Conservation (phyloP, 306 rosid species). For the Mimosa bimucronata region DNA sequence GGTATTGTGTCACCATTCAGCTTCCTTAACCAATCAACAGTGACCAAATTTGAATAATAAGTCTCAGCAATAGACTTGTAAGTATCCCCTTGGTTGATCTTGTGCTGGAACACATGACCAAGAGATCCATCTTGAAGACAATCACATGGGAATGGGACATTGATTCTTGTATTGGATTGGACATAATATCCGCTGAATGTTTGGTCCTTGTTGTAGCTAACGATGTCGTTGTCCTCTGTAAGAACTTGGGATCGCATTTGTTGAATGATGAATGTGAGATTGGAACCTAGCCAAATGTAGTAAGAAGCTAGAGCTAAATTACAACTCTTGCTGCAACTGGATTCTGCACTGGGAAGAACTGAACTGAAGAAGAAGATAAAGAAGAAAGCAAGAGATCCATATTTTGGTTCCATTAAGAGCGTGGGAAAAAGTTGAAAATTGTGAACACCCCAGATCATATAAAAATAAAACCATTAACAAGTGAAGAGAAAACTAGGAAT, state of each 20-base stretch:
- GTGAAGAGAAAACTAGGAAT: background rate
- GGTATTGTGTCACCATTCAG: background rate
- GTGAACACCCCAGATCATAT: background rate
- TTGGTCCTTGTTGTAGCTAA: background rate
- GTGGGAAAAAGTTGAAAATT: background rate
- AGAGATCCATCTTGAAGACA: background rate
- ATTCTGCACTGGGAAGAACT: background rate
- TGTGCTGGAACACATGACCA: background rate
- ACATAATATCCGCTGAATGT: background rate
- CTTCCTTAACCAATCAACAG: background rate
- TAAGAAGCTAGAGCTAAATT: slow-evolving; percentile 1
- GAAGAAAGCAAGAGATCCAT: background rate
- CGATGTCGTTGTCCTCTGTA: background rate
- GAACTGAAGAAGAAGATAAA: background rate
- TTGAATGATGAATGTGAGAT: background rate
- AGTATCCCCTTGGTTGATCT: background rate
- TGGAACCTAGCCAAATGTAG: background rate
- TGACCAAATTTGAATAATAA: background rate
- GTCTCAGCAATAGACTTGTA: background rate
- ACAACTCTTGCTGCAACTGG: slow-evolving; percentile 4
- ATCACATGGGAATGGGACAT: slow-evolving; percentile 11
- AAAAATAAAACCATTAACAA: background rate
- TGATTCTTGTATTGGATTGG: background rate
- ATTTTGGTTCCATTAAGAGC: background rate
- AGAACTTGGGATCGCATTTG: background rate